These are phyloP conservation scores for Pseudocercospora vitis DNA, from an alignment of 2,329 filamentous ascomycete species.

Conservation along the genomic window DNA sequence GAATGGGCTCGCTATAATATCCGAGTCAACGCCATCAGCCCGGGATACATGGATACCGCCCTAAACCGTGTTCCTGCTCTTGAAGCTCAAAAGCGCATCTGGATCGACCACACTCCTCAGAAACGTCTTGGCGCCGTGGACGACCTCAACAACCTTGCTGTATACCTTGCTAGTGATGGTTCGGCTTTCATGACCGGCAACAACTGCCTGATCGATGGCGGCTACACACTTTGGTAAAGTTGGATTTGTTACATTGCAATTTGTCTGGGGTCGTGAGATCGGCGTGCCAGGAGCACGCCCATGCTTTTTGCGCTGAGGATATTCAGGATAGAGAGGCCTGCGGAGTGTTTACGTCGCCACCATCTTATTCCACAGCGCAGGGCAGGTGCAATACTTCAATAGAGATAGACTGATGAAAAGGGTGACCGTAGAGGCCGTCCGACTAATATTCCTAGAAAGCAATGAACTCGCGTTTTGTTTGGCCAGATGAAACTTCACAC, in stretches of 20 bases:
- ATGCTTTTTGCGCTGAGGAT: no score
- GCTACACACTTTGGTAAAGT: constrained; percentile 59
- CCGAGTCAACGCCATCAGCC: constrained; percentile 80
- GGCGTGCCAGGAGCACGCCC: not conserved
- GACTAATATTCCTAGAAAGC: not conserved
- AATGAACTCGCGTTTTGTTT: constrained; percentile 11
- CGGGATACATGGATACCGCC: constrained; percentile 84
- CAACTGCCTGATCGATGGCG: constrained; percentile 70
- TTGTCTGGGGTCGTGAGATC: constrained; percentile 19
- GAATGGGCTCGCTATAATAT: constrained; percentile 83
- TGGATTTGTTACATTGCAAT: constrained; percentile 6
- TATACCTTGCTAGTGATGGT: constrained; percentile 73
- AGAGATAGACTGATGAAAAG: constrained; percentile 1
- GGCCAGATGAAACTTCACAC: not conserved
- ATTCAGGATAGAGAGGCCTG: no score
- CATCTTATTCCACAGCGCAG: no score
- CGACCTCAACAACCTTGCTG: constrained; percentile 74
- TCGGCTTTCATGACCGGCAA: constrained; percentile 75
- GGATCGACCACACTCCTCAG: constrained; percentile 72
- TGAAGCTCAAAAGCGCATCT: constrained; percentile 79
- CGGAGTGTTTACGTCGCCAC: no score
- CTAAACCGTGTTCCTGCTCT: constrained; percentile 75
- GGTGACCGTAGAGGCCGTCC: not conserved
- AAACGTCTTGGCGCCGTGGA: constrained; percentile 69
- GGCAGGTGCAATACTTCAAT: no score